These are phyloP conservation scores for Aciculosporium take DNA, from an alignment of 2,329 filamentous ascomycete species.

Conservation along the genomic window DNA sequence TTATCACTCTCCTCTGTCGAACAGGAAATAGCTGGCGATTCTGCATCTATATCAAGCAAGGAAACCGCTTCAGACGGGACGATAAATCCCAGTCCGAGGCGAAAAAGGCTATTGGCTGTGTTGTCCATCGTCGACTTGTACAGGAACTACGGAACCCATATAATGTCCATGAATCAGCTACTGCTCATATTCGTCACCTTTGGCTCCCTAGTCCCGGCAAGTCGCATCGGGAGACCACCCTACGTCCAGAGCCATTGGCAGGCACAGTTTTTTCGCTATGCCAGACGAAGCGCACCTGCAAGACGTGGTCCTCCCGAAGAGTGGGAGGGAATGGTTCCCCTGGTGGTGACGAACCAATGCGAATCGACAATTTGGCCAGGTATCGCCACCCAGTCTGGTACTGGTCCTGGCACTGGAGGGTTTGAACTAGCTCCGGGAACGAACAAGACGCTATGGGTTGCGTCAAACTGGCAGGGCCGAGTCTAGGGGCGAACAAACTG, in stretches of 20 bases:
- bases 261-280: slow-evolving; percentile 14
- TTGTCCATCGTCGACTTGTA: not conserved
- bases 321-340: slow-evolving; percentile 32
- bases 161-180: slow-evolving; percentile 11
- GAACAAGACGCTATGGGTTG: slow-evolving; percentile 48
- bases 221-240: slow-evolving; percentile 7
- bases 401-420: slow-evolving; percentile 50
- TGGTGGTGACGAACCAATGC: slow-evolving; percentile 61
- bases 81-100: not conserved
- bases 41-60: not conserved
- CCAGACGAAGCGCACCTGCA: slow-evolving; percentile 12
- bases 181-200: slow-evolving; percentile 11
- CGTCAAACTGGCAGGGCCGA: slow-evolving; percentile 64
- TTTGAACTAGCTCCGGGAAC: slow-evolving; percentile 50
- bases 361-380: slow-evolving; percentile 60
- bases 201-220: slow-evolving; percentile 10
- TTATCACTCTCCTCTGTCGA: not conserved
- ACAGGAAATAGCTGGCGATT: not conserved
- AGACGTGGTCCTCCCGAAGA: slow-evolving; percentile 19
- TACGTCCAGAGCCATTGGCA: slow-evolving; percentile 13
- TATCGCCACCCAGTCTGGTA: slow-evolving; percentile 57
- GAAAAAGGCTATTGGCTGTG: not conserved
- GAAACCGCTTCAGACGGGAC: not conserved
- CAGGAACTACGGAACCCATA: not conserved
- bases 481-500: slow-evolving; percentile 79